phyloP scores from a whole-genome alignment of 2,329 filamentous ascomycete genomes.

The Aspergillus floridensis region DNA sequence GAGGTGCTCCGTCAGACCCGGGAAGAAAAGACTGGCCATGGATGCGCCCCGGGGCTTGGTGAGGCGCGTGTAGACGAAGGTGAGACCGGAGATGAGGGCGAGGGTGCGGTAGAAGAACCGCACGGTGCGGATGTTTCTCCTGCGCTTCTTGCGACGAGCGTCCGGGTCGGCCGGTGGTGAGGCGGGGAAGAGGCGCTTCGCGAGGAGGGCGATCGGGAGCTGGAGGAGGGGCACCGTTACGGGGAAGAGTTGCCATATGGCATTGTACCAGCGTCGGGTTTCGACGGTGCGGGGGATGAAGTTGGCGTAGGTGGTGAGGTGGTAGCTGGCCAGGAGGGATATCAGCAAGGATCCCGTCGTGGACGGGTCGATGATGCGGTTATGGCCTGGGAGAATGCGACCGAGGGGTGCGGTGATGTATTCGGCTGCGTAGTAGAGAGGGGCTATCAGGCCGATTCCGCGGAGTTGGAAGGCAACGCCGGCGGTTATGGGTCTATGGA shows the following conservation, averaged over 20 bases:
- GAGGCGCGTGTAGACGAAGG: background rate
- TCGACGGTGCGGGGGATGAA: slow-evolving; percentile 7
- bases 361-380: background rate
- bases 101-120: background rate
- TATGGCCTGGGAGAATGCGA: background rate
- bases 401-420: slow-evolving; percentile 2
- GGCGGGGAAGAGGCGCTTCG: background rate
- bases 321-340: slow-evolving; percentile 4
- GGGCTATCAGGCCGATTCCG: slow-evolving; percentile 6
- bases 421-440: slow-evolving; percentile 1
- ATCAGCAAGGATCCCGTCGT: background rate
- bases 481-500: background rate
- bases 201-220: background rate
- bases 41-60: background rate
- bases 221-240: slow-evolving; percentile 9
- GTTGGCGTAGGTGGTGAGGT: background rate
- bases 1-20: background rate
- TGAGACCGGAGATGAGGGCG: background rate
- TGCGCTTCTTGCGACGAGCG: background rate
- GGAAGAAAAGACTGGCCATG: background rate
- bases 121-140: background rate
- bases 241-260: slow-evolving; percentile 15
- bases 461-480: background rate
- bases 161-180: background rate
- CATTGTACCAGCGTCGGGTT: slow-evolving; percentile 2